Evolutionary conservation across 2,329 filamentous ascomycete genomes (phyloP), one percentile per base, ranked within the genome.

Genomic region (Fusarium tuaranense): DNA sequence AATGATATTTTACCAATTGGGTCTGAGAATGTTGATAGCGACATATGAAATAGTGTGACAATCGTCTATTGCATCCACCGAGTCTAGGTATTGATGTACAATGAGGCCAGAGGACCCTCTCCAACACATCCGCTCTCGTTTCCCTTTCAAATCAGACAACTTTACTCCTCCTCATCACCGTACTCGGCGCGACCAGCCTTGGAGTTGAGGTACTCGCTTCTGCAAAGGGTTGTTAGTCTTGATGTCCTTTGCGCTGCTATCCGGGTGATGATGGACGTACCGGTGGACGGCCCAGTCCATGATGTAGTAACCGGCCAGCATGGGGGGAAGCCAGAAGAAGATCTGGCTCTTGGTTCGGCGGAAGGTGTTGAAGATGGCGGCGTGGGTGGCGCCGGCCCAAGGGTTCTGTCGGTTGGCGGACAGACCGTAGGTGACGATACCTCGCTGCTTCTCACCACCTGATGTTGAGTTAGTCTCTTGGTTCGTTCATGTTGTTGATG

Each of bases 321-420:
- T 86, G 44, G 95, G 93, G 70, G 97, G 94, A 30, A 92, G 89
- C 85, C 95, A 92, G 90, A 95, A 99, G 79, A 98, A 91, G 78
- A 97, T 91, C 89, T 98, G 97, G 79, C 89, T 85, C 83, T 92
- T 92, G 86, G 93, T 94, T 81, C 97, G 92, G 85, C 97, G 92
- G 90, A 93, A 97, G 80, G 91, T 92, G 91, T 99, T 99, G 92
- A 98, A 98, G 88, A 98, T 86, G 81, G 95, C 96, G 78, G 92
- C 93, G 84, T 96, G 87, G 76, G 89, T 85, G 70, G 92, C 88
- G 80, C 94, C 94, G 75, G 95, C 95, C 78, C 97, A 89, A 74
- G 95, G 94, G 81, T 94, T 92, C 88, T 98, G 96, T 83, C 94
- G 93, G 90, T 99, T 98, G 78, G 93, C 86, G 79, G 94, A 92